A percentile compares a stretch with the other conserved stretches of the same genome.
phyloP scores from a whole-genome alignment of 2,329 filamentous ascomycete genomes.

The Talaromyces piceae region DNA sequence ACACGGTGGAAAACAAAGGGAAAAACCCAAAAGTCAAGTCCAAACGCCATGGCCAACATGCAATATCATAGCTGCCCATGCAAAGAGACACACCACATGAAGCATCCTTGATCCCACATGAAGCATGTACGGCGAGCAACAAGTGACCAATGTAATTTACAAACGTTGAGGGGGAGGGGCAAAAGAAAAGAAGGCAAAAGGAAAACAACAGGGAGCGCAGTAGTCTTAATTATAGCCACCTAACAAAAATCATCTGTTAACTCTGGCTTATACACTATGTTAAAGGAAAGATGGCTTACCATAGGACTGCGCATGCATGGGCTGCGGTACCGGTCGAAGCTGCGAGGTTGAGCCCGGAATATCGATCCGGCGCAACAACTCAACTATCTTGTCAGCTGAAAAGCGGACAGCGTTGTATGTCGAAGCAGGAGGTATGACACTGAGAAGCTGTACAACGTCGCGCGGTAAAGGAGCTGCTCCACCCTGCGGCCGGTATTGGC shows the following conservation, averaged over 20 bases:
- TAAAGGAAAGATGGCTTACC: constrained; percentile 18
- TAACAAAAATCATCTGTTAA: background rate
- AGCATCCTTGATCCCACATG: background rate
- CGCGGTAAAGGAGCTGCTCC: constrained; percentile 64
- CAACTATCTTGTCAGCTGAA: constrained; percentile 62
- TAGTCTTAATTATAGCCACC: background rate
- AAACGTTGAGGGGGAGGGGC: background rate
- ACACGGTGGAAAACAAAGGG: background rate
- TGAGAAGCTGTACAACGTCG: constrained; percentile 54
- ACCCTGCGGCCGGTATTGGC: constrained; percentile 44
- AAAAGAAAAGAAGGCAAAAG: background rate
- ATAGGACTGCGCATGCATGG: constrained; percentile 25
- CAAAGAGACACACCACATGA: background rate
- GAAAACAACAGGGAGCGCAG: background rate
- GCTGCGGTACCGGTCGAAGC: constrained; percentile 27
- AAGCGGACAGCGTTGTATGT: constrained; percentile 66
- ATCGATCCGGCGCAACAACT: constrained; percentile 60
- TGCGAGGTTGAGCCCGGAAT: constrained; percentile 50
- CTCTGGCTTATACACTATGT: background rate
- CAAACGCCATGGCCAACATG: background rate
- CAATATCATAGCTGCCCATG: background rate
- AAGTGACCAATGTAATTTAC: background rate
- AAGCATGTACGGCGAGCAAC: background rate
- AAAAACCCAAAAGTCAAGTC: background rate
- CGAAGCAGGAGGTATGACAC: constrained; percentile 66